Conservation (phyloP, 78 protist species). For the Dictyostelium firmibasis region DNA sequence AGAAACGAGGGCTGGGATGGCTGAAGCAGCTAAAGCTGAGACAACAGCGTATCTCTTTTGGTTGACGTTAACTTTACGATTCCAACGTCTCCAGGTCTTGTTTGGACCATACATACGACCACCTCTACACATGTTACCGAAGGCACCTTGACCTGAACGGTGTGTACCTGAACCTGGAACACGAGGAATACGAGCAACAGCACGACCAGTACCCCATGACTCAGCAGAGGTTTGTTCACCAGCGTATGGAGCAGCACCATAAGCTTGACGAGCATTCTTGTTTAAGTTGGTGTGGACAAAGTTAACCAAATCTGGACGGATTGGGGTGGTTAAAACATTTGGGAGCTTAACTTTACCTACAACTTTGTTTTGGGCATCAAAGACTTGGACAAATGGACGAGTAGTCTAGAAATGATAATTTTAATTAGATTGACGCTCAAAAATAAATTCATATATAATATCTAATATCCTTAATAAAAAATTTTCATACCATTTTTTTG, state of each 20-base stretch:
- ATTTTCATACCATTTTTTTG: not conserved
- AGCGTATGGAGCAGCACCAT: conserved; percentile 87
- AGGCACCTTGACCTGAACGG: conserved; percentile 99
- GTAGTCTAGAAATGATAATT: not conserved
- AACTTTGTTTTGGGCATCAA: conserved; percentile 48
- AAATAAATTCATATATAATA: not conserved
- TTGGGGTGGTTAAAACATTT: conserved; percentile 96
- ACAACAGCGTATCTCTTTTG: conserved; percentile 96
- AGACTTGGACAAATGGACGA: conserved; percentile 74
- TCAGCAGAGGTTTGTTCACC: conserved; percentile 98
- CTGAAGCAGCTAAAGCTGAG: conserved; percentile 99
- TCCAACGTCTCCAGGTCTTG: conserved; percentile 99
- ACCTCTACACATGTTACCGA: conserved; percentile 98
- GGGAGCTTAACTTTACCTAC: conserved; percentile 85
- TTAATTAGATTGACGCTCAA: not conserved
- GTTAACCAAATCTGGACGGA: conserved; percentile 96
- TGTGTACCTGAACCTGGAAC: conserved; percentile 99
- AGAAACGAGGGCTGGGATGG: conserved; percentile 97
- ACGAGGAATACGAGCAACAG: conserved; percentile 99
- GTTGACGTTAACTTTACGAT: conserved; percentile 95
- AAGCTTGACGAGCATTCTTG: conserved; percentile 99
- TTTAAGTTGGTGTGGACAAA: conserved; percentile 94
- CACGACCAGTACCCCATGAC: conserved; percentile 99
- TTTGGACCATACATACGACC: conserved; percentile 99
- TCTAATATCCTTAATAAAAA: not conserved